Percentiles rank a stretch among this genome's conserved stretches.
Evolutionary conservation across 202 grass and related monocot genomes (phyloP).

Genomic region (Carex sylvatica): DNA sequence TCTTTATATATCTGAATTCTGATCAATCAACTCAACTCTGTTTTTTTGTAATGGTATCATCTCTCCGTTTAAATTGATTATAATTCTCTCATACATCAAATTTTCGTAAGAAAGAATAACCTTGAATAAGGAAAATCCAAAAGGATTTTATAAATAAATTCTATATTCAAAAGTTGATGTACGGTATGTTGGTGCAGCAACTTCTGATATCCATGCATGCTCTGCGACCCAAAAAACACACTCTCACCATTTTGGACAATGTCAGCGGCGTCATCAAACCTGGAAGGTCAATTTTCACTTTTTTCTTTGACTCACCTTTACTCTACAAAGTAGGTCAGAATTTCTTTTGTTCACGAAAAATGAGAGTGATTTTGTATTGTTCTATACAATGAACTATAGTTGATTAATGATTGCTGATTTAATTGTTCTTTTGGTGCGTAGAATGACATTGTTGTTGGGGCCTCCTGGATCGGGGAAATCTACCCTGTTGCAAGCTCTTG

Average conservation of each 20-base stretch:
- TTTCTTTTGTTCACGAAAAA: background rate
- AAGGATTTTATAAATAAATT: background rate
- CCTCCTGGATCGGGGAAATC: conserved; percentile 69
- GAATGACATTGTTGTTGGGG: conserved; percentile 70
- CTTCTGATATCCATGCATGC: conserved; percentile 42
- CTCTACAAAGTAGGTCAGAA: background rate
- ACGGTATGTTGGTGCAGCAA: conserved; percentile 19
- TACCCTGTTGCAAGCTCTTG: conserved; percentile 47
- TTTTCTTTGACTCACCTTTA: background rate
- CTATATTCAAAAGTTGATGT: background rate
- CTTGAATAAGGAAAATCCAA: background rate
- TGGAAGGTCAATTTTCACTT: conserved; percentile 51
- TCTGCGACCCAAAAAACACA: conserved; percentile 37
- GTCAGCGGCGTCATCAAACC: conserved; percentile 50
- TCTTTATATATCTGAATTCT: background rate
- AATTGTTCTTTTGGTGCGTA: conserved; percentile 15
- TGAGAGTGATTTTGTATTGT: background rate
- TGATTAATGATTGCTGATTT: background rate
- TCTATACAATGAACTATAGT: background rate
- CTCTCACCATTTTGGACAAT: conserved; percentile 53
- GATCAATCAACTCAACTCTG: background rate
- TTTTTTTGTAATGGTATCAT: background rate
- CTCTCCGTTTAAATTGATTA: background rate
- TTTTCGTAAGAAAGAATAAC: background rate
- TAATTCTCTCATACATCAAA: background rate